Evolutionary conservation across 345 rosid species (phyloP).

Genomic region (Eutrema yunnanense): DNA sequence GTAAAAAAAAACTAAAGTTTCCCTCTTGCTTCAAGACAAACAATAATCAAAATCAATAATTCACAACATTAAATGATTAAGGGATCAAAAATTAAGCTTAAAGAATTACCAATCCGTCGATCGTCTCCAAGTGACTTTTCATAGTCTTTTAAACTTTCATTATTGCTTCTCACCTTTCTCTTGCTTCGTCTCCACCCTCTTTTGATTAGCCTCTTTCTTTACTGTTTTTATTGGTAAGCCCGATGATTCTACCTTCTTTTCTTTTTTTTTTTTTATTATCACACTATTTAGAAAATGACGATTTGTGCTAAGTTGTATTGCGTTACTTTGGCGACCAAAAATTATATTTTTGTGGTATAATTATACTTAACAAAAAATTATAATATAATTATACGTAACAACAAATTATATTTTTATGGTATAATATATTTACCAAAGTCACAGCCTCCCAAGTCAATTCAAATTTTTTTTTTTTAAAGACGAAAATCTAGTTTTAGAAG

Average conservation of each 20-base stretch:
- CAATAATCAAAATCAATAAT: conserved; percentile 6
- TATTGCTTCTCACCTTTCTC: conserved; percentile 22
- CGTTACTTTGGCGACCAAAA: too few species aligned
- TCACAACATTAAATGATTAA: conserved; percentile 23
- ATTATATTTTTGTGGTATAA: too few species aligned
- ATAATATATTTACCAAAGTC: not conserved
- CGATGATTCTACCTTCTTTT: not conserved
- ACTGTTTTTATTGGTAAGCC: not conserved
- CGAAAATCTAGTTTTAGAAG: not conserved
- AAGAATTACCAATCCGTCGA: conserved; percentile 22
- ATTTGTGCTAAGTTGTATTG: not conserved
- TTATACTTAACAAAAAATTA: too few species aligned
- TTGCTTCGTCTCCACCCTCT: conserved; percentile 24
- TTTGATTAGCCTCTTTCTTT: not conserved
- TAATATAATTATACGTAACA: too few species aligned
- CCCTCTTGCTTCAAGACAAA: conserved; percentile 29
- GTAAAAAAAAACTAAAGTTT: not conserved
- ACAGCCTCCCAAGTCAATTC: not conserved
- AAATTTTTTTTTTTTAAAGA: not conserved
- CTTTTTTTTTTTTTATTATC: not conserved
- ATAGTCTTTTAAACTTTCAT: conserved; percentile 17
- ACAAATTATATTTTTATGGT: too few species aligned
- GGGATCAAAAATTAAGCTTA: conserved; percentile 18
- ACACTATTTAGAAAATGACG: not conserved
- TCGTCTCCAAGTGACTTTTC: conserved; percentile 12